phyloP scores from a whole-genome alignment of 2,329 filamentous ascomycete genomes.

The Lachnellula hyalina region DNA sequence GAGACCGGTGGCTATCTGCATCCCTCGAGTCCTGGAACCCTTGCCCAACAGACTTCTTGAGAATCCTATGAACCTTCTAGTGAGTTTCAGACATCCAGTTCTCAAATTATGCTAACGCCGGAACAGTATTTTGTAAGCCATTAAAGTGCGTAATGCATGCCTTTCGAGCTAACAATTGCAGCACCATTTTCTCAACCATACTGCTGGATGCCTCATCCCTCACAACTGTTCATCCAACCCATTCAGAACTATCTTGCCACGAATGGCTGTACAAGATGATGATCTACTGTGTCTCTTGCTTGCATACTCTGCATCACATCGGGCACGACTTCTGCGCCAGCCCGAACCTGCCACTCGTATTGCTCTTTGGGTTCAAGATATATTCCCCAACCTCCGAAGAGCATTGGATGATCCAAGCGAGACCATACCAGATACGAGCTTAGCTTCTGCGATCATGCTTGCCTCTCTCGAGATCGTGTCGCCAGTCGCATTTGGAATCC shows the following conservation, averaged over 20 bases:
- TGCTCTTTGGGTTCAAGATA: constrained; percentile 72
- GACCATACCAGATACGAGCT: constrained; percentile 64
- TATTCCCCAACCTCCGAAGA: constrained; percentile 66
- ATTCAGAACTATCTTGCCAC: constrained; percentile 44
- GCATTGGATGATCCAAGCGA: constrained; percentile 57
- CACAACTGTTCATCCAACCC: constrained; percentile 49
- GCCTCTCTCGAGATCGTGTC: constrained; percentile 79
- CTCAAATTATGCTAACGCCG: neutral
- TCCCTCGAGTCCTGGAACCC: constrained; percentile 43
- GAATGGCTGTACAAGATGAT: constrained; percentile 62
- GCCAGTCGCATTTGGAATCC: constrained; percentile 73
- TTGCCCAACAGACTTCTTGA: constrained; percentile 51
- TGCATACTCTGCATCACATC: constrained; percentile 79
- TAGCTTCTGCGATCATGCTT: constrained; percentile 81
- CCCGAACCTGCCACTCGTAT: constrained; percentile 72
- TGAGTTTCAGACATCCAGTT: constrained; percentile 7
- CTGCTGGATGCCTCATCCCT: constrained; percentile 55
- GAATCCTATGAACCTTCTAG: constrained; percentile 74
- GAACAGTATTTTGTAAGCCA: constrained; percentile 44
- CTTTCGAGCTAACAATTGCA: constrained; percentile 21
- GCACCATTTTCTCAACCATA: constrained; percentile 71
- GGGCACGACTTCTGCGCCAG: constrained; percentile 68
- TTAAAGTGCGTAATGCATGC: neutral
- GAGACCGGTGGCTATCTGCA: constrained; percentile 58
- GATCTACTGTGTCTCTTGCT: constrained; percentile 73